Evolutionary conservation across 1,284 basidiomycete species (phyloP), one percentile per base, ranked within the genome.

Genomic region (Malassezia furfur): DNA sequence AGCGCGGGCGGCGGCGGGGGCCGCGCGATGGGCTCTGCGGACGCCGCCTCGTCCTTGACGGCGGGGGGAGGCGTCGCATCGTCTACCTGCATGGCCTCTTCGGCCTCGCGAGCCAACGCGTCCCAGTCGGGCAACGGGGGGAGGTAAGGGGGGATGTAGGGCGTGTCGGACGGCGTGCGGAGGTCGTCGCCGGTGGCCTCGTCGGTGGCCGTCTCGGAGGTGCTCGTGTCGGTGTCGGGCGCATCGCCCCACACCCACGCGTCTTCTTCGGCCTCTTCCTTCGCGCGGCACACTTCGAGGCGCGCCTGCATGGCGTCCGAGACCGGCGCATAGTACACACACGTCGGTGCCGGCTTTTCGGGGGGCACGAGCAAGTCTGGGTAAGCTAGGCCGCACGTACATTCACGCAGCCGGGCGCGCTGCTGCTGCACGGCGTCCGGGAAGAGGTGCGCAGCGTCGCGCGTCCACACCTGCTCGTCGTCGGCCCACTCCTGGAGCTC

Each of bases 401-500:
- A 46, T 8, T 48, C 31, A 1, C 17, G 38, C 19, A 55, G 48
- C 5, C 35, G 45, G 12, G 17, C 28, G 17, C 48, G 48, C 32
- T 50, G 45, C 34, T 46, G 17, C 31, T 12, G 30, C 28, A 51
- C 32, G 17, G 54, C 2, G 15, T 32, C 34, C 0, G 53, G 48
- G 44, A 48, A 43, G 19, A 49, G 12, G 17, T 50, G 37, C 5
- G 28, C 22, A 5, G 32, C 14, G 15, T 49, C 41, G 9, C 54
- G 54, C 37, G 40, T 51, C 48, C 54, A 50, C n/a, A 57, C 34
- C 37, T 49, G 61, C 49, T 68, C 66, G 14, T 63, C 57, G 48
- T 64, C 54, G 2, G 66, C 64, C 66, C 66, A 68, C 15, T 61
- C 60, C 14, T 60, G 50, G 35, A 68, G 50, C 38, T 68, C 66